Evolutionary conservation across 495 filamentous ascomycete genomes (phyloP).

Genomic region (Pyrenopolyporus hunteri): DNA sequence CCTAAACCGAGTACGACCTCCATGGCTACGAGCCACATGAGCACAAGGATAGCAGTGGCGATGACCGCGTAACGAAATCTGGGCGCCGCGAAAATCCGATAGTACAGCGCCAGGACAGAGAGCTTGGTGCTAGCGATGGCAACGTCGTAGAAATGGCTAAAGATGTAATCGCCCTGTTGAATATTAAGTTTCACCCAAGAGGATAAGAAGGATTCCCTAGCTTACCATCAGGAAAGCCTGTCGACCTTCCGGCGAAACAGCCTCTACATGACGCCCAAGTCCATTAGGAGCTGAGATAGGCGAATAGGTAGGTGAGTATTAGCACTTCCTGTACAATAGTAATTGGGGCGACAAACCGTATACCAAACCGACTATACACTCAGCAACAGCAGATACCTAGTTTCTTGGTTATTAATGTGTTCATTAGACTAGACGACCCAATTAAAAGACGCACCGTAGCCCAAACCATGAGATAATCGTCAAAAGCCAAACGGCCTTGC

Average conservation of each 20-base stretch:
- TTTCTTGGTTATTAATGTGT: not conserved
- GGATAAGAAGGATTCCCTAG: not conserved
- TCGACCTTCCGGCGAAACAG: slow-evolving; percentile 7
- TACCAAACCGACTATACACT: slow-evolving; percentile 35
- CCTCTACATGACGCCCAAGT: slow-evolving; percentile 39
- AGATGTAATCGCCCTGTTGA: slow-evolving; percentile 39
- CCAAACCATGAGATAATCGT: slow-evolving; percentile 41
- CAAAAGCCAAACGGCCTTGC: slow-evolving; percentile 30
- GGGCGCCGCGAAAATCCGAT: slow-evolving; percentile 34
- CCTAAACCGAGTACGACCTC: slow-evolving; percentile 37
- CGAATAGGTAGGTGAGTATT: no score
- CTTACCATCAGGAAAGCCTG: slow-evolving; percentile 32
- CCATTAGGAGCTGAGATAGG: slow-evolving; percentile 32
- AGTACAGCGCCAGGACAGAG: slow-evolving; percentile 40
- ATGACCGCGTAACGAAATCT: slow-evolving; percentile 24
- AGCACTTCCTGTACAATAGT: not conserved
- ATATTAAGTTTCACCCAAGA: not conserved
- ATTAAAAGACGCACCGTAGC: slow-evolving; percentile 31
- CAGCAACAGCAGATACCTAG: slow-evolving; percentile 35
- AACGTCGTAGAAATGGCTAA: slow-evolving; percentile 43
- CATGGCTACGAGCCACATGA: slow-evolving; percentile 39
- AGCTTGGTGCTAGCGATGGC: slow-evolving; percentile 42
- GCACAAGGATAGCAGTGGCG: slow-evolving; percentile 22
- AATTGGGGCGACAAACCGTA: slow-evolving; percentile 25
- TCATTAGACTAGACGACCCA: no score